Evolutionary conservation across 2,329 filamentous ascomycete genomes (phyloP), one percentile per base, ranked within the genome.

Genomic region (Leptographium galeiforme): DNA sequence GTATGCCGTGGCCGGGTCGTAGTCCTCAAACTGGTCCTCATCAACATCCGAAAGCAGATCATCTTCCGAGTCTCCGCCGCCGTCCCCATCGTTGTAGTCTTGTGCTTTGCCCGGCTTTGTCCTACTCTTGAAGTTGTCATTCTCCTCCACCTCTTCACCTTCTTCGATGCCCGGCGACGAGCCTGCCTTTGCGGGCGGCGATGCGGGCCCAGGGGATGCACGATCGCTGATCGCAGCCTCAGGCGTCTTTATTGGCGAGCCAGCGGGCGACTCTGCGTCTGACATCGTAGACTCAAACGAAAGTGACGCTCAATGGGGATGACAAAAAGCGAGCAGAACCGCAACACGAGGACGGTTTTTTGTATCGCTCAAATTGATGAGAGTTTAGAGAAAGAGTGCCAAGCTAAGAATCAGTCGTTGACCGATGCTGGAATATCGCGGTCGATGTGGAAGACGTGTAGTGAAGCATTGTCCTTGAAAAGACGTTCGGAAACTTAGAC

Each of bases 21-120:
- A 85, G 57, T 86, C 81, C 58, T 79, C 80, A 57, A 87, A 83
- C 61, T 85, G 78, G 53, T 83, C 76, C 61, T 84, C 82, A 61
- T 85, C 82, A 57, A 85, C 79, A 63, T 86, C 82, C 25, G 81
- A 85, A 1, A 85, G 74, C 41, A 76, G 67, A 34, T 54, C 56
- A 30, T 81, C 78, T 0, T 81, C 78, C 0, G 76, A 79, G 13
- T 81, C 77, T 51, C 52, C 70, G 8, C 67, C 69, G 13, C 51
- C 70, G 6, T 67, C 69, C 7, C 63, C 65, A 53, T 71, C 68
- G 33, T 25, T 33, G 8, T 49, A 39, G 16, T 16, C 32, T 25
- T n/a, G 18, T 5, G n/a, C 32, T 3, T 47, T 40, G 50, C 5
- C 25, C n/a, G n/a, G 11, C n/a, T 48, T 33, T 8, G 43, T 6